Percentiles rank a stretch among this genome's conserved stretches.
phyloP scores from a whole-genome alignment of 805 yeast genomes.

The Zygosaccharomyces kombuchaensis region DNA sequence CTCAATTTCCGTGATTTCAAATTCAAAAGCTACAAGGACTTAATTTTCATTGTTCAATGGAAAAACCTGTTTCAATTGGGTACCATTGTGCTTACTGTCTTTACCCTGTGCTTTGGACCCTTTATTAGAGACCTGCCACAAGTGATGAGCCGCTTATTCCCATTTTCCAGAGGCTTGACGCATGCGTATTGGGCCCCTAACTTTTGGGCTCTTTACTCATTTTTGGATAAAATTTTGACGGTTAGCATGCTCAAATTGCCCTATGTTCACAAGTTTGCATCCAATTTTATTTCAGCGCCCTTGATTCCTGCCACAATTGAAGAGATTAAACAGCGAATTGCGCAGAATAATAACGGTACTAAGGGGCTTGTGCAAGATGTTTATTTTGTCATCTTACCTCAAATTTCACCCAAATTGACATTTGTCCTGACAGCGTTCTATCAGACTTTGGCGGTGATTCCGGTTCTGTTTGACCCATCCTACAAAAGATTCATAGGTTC shows the following conservation, averaged over 20 bases:
- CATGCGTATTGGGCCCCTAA: slow-evolving; percentile 99
- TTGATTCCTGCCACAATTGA: slow-evolving; percentile 32
- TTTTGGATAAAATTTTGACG: slow-evolving; percentile 65
- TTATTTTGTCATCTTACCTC: slow-evolving; percentile 73
- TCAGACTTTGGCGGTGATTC: slow-evolving; percentile 72
- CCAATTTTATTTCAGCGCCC: slow-evolving; percentile 35
- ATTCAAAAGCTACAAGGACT: slow-evolving; percentile 33
- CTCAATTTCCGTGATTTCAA: slow-evolving; percentile 40
- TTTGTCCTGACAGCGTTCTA: slow-evolving; percentile 79
- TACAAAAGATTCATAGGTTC: slow-evolving; percentile 78
- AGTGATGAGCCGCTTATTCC: slow-evolving; percentile 69
- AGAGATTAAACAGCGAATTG: slow-evolving; percentile 31
- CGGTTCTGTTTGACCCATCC: slow-evolving; percentile 65
- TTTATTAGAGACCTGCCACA: slow-evolving; percentile 65
- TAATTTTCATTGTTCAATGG: slow-evolving; percentile 47
- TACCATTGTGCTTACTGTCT: slow-evolving; percentile 54
- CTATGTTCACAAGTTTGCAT: slow-evolving; percentile 42
- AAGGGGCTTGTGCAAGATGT: slow-evolving; percentile 93
- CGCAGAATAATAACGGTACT: slow-evolving; percentile 47
- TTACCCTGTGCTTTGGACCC: slow-evolving; percentile 72
- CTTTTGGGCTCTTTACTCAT: slow-evolving; percentile 91
- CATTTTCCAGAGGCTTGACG: slow-evolving; percentile 90
- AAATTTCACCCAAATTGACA: slow-evolving; percentile 71
- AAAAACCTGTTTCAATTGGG: slow-evolving; percentile 58
- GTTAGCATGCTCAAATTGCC: slow-evolving; percentile 37